These are phyloP conservation scores for Penicillium paradoxum DNA, from an alignment of 495 filamentous ascomycete genomes.

Conservation along the genomic window DNA sequence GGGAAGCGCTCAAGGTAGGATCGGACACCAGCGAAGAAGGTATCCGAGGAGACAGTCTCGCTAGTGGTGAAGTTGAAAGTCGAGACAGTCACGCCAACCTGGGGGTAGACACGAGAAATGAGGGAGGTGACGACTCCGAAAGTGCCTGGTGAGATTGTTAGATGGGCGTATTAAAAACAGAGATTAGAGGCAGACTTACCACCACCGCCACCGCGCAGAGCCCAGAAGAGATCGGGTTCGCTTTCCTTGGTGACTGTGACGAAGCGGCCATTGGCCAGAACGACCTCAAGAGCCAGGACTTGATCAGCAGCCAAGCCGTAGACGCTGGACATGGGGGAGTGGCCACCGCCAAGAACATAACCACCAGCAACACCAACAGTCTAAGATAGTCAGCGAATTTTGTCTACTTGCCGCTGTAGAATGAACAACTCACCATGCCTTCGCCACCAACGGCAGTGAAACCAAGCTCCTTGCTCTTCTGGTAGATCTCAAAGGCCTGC, in stretches of 20 bases:
- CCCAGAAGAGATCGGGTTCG: constrained; percentile 59
- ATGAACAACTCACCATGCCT: constrained; percentile 26
- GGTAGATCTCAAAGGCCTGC: constrained; percentile 48
- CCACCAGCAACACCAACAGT: constrained; percentile 41
- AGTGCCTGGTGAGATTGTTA: constrained; percentile 20
- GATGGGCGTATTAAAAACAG: background rate
- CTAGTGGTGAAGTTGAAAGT: constrained; percentile 38
- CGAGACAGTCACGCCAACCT: constrained; percentile 35
- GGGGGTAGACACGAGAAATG: constrained; percentile 41
- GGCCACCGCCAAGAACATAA: constrained; percentile 41
- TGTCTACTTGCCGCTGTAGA: background rate
- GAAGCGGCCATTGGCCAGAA: constrained; percentile 51
- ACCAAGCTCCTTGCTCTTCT: constrained; percentile 39
- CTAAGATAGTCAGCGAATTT: constrained; percentile 2
- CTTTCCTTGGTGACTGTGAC: constrained; percentile 45
- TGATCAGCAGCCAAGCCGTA: constrained; percentile 52
- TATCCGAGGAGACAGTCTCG: constrained; percentile 27
- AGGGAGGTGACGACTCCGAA: constrained; percentile 51
- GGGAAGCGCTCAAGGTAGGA: constrained; percentile 46
- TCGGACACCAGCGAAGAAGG: constrained; percentile 48
- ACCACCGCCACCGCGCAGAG: constrained; percentile 32
- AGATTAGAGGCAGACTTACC: background rate
- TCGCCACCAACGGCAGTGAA: constrained; percentile 52
- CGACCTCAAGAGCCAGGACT: constrained; percentile 44
- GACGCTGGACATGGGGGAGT: constrained; percentile 45